Conservation (phyloP, 805 yeast species). For the Ascoidea rubescens region DNA sequence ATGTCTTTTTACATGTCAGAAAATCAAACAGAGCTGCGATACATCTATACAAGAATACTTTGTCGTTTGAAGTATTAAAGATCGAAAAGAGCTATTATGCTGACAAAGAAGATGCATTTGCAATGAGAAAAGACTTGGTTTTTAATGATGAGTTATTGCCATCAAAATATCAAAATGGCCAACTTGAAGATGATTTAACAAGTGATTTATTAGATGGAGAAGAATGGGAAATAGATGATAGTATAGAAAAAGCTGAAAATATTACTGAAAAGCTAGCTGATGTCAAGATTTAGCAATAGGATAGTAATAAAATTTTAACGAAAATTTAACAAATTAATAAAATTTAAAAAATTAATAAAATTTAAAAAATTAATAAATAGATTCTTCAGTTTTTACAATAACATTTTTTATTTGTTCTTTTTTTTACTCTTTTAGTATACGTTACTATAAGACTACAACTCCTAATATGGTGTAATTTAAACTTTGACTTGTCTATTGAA, state of each 20-base stretch:
- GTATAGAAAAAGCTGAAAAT: neutral
- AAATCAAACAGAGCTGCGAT: constrained; percentile 88
- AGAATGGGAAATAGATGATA: neutral
- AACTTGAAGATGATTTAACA: constrained; percentile 41
- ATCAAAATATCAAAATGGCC: constrained; percentile 33
- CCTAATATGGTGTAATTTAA: too few species aligned
- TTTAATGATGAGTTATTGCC: constrained; percentile 46
- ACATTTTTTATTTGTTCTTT: too few species aligned
- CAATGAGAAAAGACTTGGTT: constrained; percentile 66
- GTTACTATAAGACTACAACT: too few species aligned
- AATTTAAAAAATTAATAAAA: too few species aligned
- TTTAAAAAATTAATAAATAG: neutral
- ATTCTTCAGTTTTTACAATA: neutral
- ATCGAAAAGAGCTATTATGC: constrained; percentile 87
- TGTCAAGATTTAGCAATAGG: neutral
- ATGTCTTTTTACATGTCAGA: constrained; percentile 87
- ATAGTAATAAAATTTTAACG: neutral
- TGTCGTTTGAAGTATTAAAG: constrained; percentile 67
- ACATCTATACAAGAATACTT: constrained; percentile 77
- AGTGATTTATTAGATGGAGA: constrained; percentile 28
- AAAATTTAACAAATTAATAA: too few species aligned
- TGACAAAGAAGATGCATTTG: constrained; percentile 95
- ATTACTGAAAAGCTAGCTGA: neutral
- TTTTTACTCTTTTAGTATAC: too few species aligned
- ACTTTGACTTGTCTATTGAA: neutral